Evolutionary conservation across 208 protist genomes (phyloP).

Genomic region (Acanthamoeba sp.): DNA sequence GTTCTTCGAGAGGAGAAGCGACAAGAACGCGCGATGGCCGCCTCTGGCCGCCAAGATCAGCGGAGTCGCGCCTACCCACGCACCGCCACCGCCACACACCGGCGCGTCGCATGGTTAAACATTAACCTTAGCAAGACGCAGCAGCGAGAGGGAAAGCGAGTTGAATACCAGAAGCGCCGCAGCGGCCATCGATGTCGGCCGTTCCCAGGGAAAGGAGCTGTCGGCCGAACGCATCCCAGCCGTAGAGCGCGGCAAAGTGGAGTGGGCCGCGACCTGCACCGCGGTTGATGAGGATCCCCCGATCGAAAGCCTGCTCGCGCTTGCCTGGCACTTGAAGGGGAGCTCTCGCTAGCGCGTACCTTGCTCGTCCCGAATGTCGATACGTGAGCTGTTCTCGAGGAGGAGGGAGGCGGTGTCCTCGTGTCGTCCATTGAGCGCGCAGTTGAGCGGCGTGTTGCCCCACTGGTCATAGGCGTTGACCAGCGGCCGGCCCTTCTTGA

Average conservation of each 20-base stretch:
- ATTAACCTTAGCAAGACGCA: no score
- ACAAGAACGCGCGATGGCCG: background rate
- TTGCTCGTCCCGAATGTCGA: constrained; percentile 12
- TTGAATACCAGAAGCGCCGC: background rate
- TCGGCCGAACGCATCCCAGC: constrained; percentile 37
- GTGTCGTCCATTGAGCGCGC: constrained; percentile 29
- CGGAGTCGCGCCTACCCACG: background rate
- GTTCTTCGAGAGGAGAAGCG: constrained; percentile 38
- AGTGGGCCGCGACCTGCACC: constrained; percentile 22
- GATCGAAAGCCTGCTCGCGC: no score
- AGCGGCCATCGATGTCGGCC: constrained; percentile 30
- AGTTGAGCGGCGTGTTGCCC: constrained; percentile 58
- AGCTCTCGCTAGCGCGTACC: no score
- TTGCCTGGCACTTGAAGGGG: no score
- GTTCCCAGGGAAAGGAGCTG: constrained; percentile 16
- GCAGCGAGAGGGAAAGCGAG: background rate
- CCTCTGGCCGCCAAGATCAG: background rate
- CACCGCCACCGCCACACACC: background rate
- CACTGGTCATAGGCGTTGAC: constrained; percentile 53
- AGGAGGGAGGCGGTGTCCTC: constrained; percentile 49
- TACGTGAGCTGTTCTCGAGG: constrained; percentile 38
- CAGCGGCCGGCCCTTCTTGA: constrained; percentile 42
- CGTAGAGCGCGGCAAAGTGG: constrained; percentile 44
- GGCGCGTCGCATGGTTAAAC: no score
- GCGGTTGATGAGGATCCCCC: no score